Percentiles rank a stretch among this genome's conserved stretches.
Conservation (phyloP, 129 eudicot genomes). For the Pittosporum tobira region DNA sequence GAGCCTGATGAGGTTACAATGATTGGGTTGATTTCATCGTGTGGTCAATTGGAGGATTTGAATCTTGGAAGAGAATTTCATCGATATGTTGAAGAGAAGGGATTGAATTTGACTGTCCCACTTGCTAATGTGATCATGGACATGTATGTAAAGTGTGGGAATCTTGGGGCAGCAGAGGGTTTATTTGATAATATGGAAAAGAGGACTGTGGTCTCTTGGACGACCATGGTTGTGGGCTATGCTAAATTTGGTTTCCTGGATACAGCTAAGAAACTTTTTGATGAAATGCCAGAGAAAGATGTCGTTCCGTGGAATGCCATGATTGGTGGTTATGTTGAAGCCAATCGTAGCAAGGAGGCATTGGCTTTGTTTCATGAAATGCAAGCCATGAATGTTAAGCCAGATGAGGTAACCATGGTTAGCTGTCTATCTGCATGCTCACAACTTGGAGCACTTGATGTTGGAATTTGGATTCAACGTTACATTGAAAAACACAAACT, state of each 20-base stretch:
- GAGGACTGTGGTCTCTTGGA: slow-evolving; percentile 7
- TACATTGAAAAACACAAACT: slow-evolving; percentile 8
- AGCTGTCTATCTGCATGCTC: slow-evolving; percentile 14
- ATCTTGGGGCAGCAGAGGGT: slow-evolving; percentile 4
- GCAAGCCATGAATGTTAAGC: slow-evolving; percentile 10
- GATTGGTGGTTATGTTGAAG: slow-evolving; percentile 7
- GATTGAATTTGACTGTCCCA: not conserved
- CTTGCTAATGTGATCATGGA: slow-evolving; percentile 7
- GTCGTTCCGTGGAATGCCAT: slow-evolving; percentile 13
- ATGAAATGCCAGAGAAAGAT: slow-evolving; percentile 10
- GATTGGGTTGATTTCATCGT: slow-evolving; percentile 7
- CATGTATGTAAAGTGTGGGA: slow-evolving; percentile 11
- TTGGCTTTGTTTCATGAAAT: slow-evolving; percentile 4
- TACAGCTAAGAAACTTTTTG: slow-evolving; percentile 6
- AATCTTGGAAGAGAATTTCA: not conserved
- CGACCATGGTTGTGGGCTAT: slow-evolving; percentile 13
- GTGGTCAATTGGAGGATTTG: slow-evolving; percentile 9
- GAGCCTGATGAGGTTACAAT: slow-evolving; percentile 9
- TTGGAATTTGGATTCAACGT: slow-evolving; percentile 10
- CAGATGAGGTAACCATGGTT: slow-evolving; percentile 12
- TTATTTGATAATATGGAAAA: slow-evolving; percentile 4
- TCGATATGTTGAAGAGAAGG: not conserved
- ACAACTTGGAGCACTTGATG: slow-evolving; percentile 11
- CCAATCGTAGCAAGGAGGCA: slow-evolving; percentile 8
- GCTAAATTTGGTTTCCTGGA: slow-evolving; percentile 5